Evolutionary conservation across 2,329 filamentous ascomycete species (phyloP), one percentile per base, ranked within the genome.

Genomic region (Coniochaeta hoffmannii): DNA sequence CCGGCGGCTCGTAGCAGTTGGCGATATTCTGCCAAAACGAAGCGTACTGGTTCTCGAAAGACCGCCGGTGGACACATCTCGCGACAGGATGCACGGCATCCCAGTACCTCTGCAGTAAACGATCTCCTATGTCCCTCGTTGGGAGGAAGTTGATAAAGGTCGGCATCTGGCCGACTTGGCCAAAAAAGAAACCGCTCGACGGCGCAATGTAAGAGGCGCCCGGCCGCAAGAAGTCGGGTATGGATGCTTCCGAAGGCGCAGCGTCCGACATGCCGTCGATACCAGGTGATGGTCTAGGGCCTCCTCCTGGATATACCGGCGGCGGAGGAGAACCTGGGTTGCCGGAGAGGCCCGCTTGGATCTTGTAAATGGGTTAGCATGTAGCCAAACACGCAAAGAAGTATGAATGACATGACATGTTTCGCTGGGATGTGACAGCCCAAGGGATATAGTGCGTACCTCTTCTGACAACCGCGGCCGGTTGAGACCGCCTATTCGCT

Each of bases 401-500:
- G 32, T 4, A 31, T 10, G 9, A 26, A 19, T 17, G 17, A 4
- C 11, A n/a, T 19, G 10, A 12, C 10, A 32, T 51, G 4, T 34
- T n/a, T 50, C 24, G 24, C 4, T 17, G 24, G 32, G 7, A 51
- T 31, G 24, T 34, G 28, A 12, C 31, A 24, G 28, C 14, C 31
- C 8, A 26, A 5, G 12, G 31, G 7, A 17, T n/a, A 50, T n/a
- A 36, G 15, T 38, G 56, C 73, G 60, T 73, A 88, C 82, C 75
- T 90, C 87, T 67, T 90, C 84, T 4, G 81, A 78, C 56, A 91
- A 78, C 61, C 84, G 83, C 2, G 88, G 87, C 49, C 87, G 76
- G 44, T 88, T 85, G 61, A 88, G 80, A 1, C 87, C 87, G 15
- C 88, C 88, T 59, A 91, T 82, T 35, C 87, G 78, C 64, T 91